A percentile compares a stretch with the other conserved stretches of the same genome.
These are phyloP conservation scores for Hymenoscyphus infarciens DNA, from an alignment of 2,329 filamentous ascomycete genomes.

Conservation along the genomic window DNA sequence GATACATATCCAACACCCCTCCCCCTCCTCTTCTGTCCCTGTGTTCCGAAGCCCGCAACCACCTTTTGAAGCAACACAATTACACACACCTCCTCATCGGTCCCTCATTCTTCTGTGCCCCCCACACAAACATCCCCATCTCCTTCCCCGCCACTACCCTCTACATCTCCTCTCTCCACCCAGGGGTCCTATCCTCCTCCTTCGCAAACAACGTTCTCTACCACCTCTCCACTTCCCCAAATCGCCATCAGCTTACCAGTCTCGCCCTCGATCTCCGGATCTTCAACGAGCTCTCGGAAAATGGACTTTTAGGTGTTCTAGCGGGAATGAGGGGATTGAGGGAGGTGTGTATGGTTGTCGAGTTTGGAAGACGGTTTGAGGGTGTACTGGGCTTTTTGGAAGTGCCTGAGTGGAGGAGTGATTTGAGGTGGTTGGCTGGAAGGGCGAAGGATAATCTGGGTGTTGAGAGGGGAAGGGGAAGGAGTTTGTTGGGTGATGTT, in stretches of 20 bases:
- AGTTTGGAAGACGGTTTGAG: slow-evolving; percentile 27
- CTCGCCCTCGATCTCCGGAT: slow-evolving; percentile 27
- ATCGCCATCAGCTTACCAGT: slow-evolving; percentile 20
- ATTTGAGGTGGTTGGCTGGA: slow-evolving; percentile 27
- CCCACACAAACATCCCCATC: slow-evolving; percentile 20
- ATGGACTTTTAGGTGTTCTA: slow-evolving; percentile 25
- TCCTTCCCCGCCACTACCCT: slow-evolving; percentile 20
- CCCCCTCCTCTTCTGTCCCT: slow-evolving; percentile 24
- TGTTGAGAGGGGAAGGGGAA: neutral
- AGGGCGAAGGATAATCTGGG: slow-evolving; percentile 15
- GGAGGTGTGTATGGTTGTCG: slow-evolving; percentile 27
- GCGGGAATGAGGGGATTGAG: slow-evolving; percentile 22
- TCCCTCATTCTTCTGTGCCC: slow-evolving; percentile 6
- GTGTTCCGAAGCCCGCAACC: slow-evolving; percentile 21
- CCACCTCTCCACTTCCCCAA: slow-evolving; percentile 24
- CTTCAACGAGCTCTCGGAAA: slow-evolving; percentile 27
- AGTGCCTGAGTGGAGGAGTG: slow-evolving; percentile 26
- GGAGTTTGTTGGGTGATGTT: neutral
- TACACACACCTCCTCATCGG: slow-evolving; percentile 17
- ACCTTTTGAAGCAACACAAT: slow-evolving; percentile 9
- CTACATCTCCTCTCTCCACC: slow-evolving; percentile 24
- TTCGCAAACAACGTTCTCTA: slow-evolving; percentile 25
- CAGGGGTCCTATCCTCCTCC: slow-evolving; percentile 15
- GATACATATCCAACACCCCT: slow-evolving; percentile 25
- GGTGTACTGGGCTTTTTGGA: slow-evolving; percentile 23